A percentile compares a stretch with the other conserved stretches of the same genome.
phyloP scores from a whole-genome alignment of 441 rosid genomes.

The Hypseocharis bilobata region DNA sequence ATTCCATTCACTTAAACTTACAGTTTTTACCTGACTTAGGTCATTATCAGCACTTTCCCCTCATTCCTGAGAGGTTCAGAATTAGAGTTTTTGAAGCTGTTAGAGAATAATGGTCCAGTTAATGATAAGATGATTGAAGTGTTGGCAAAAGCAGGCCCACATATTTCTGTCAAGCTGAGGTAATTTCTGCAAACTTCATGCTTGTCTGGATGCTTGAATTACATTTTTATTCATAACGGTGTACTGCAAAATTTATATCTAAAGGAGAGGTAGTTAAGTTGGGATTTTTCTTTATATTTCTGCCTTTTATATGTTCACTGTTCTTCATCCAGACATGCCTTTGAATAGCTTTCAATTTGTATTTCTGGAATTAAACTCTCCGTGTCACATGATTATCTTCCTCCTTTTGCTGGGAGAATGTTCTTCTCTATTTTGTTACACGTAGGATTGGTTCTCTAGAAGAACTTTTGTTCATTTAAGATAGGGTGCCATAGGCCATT shows the following conservation, averaged over 20 bases:
- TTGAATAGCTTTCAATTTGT: background rate
- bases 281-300: too few relatives aligned
- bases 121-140: conserved; percentile 45
- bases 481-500: background rate
- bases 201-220: conserved; percentile 1
- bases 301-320: background rate
- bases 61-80: conserved; percentile 70
- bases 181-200: conserved; percentile 23
- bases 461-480: background rate
- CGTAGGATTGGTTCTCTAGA: background rate
- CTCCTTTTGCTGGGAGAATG: background rate
- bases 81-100: conserved; percentile 36
- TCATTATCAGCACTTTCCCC: conserved; percentile 59
- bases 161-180: conserved; percentile 60
- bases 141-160: conserved; percentile 65
- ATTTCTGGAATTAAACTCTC: background rate
- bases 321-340: background rate
- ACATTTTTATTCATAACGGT: background rate
- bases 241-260: background rate
- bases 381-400: background rate
- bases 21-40: conserved; percentile 32
- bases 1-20: conserved; percentile 6
- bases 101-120: conserved; percentile 41
- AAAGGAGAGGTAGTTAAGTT: too few relatives aligned
- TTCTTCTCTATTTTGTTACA: background rate